Base-by-base conservation (phyloP, 768 basidiomycete species). In the Hemileccinum rubropunctum region DNA sequence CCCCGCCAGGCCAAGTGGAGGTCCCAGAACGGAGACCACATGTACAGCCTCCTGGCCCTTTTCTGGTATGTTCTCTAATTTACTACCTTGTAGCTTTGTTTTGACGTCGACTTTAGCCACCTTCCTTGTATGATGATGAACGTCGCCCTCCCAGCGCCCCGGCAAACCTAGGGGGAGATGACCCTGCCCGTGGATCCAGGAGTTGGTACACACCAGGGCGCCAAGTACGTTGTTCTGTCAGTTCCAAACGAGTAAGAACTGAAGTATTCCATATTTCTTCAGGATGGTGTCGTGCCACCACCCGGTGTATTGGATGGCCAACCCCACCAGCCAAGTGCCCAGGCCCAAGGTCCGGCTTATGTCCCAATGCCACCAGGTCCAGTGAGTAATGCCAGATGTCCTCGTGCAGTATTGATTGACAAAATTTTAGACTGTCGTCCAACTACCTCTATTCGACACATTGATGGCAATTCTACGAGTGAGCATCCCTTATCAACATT, bases 391-490 rank as follows among this genome's bases (percentile, higher is more conserved):
- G 6, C 38, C 6, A 10, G 46, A 34, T 37, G 10, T 28, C 11
- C 9, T 30, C 34, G 10, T 14, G 36, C 23, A n/a, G 21, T n/a
- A 46, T 41, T 30, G 32, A 35, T 30, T 50, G 18, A 60, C 27
- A 47, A 41, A 10, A 54, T 34, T 14, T 20, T 53, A 86, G 85
- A 78, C 82, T 23, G 70, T 80, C 47, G 78, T 86, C 12, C 77
- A 83, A 55, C 50, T 87, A 4, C 85, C 85, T 3, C 71, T 84
- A 2, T 87, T 88, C 49, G 80, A 87, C 45, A 82, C 84, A 1
- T 72, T 91, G 48, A 77, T 91, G 75, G 75, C 79, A 38, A 76
- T 91, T 50, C 67, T 88, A 21, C 71, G 86, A 49, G 88, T 87
- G 58, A 55, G 78, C 58, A 17, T 53, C 12, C 21, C 12, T 36